phyloP scores from a whole-genome alignment of 2,329 filamentous ascomycete species.

The Lecanosticta acicola region DNA sequence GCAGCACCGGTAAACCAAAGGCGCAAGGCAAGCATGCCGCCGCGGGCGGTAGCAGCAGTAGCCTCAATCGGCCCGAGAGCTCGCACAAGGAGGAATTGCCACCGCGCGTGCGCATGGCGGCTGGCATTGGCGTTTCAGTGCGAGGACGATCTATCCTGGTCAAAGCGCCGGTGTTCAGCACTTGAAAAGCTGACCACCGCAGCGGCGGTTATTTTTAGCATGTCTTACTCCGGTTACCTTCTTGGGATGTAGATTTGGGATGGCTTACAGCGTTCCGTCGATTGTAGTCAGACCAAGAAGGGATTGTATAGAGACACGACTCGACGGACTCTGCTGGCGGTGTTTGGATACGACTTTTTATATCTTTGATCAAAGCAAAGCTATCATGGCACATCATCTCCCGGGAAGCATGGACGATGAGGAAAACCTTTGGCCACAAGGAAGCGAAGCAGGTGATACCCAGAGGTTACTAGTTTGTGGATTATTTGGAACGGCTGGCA shows the following conservation, averaged over 20 bases:
- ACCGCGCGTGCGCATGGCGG: slow-evolving; percentile 44
- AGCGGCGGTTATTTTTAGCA: background rate
- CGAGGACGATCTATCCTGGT: slow-evolving; percentile 45
- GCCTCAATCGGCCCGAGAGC: slow-evolving; percentile 38
- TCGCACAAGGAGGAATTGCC: slow-evolving; percentile 38
- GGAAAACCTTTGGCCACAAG: background rate
- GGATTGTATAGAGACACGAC: background rate
- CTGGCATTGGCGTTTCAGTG: slow-evolving; percentile 44
- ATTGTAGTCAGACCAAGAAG: background rate
- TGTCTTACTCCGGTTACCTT: background rate
- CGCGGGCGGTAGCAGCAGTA: slow-evolving; percentile 32
- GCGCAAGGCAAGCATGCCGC: slow-evolving; percentile 33
- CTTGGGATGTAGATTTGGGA: background rate
- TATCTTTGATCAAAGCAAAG: no score
- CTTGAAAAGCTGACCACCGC: slow-evolving; percentile 10
- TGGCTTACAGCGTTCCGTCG: background rate
- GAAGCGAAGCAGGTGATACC: background rate
- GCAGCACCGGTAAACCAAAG: slow-evolving; percentile 36
- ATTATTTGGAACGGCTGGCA: background rate
- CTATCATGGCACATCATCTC: no score
- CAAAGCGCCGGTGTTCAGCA: slow-evolving; percentile 44
- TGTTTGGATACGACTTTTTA: background rate
- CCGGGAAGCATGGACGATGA: no score
- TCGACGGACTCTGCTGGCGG: background rate
- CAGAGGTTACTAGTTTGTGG: background rate